A percentile compares a stretch with the other conserved stretches of the same genome.
These are phyloP conservation scores for Coprinopsis sp. DNA, from an alignment of 768 basidiomycete species.

Conservation along the genomic window DNA sequence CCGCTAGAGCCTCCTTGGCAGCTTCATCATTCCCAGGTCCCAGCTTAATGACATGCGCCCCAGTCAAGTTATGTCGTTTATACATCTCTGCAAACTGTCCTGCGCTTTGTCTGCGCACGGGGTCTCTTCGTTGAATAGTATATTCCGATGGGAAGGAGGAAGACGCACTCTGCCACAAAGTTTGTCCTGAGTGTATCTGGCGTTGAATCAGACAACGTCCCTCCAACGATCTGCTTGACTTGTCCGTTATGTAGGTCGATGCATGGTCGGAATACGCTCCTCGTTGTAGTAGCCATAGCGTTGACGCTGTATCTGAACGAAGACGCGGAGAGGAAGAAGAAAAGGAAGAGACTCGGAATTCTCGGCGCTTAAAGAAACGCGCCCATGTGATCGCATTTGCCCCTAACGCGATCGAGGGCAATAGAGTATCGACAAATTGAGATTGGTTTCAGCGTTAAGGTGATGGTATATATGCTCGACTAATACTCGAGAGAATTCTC, in stretches of 20 bases:
- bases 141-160: background rate
- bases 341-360: background rate
- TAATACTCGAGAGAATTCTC: constrained; percentile 76
- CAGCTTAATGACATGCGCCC: constrained; percentile 96
- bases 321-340: no score
- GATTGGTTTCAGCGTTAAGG: no score
- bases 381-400: constrained; percentile 4
- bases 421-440: background rate
- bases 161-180: constrained; percentile 78
- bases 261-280: constrained; percentile 79
- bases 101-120: constrained; percentile 59
- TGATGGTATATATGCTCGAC: background rate
- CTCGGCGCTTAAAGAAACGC: background rate
- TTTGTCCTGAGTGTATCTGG: constrained; percentile 73
- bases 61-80: constrained; percentile 57
- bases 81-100: constrained; percentile 81
- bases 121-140: constrained; percentile 11
- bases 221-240: constrained; percentile 98
- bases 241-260: constrained; percentile 95
- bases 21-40: constrained; percentile 86
- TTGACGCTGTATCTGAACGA: background rate
- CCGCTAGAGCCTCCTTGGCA: constrained; percentile 74
- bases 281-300: constrained; percentile 32
- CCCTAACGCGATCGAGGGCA: background rate
- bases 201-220: constrained; percentile 72